Percentiles rank a stretch among this genome's conserved stretches.
These are phyloP conservation scores for Aspergillus avenaceus DNA, from an alignment of 495 filamentous ascomycete genomes.

Conservation along the genomic window DNA sequence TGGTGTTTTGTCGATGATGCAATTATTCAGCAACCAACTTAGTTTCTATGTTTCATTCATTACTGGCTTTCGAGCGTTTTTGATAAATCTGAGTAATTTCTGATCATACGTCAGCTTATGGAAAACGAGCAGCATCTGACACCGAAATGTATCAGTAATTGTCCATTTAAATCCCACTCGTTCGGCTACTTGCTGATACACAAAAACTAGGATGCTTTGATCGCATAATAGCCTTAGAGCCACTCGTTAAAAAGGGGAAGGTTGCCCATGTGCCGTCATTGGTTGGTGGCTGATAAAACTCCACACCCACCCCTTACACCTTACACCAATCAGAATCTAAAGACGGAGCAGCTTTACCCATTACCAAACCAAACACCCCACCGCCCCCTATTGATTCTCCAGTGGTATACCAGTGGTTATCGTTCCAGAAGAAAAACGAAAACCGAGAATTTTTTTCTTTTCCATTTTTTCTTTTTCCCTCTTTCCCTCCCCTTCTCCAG, in stretches of 20 bases:
- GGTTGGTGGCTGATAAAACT: not conserved
- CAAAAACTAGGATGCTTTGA: constrained; percentile 1
- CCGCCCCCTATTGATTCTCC: constrained; percentile 6
- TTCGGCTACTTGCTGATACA: not conserved
- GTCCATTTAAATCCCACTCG: too few species aligned
- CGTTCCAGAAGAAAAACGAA: constrained; percentile 10
- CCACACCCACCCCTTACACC: constrained; percentile 3
- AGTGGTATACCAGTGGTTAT: not conserved
- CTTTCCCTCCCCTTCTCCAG: constrained; percentile 3
- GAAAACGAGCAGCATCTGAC: not conserved
- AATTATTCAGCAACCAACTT: too few species aligned
- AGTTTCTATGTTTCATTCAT: not conserved
- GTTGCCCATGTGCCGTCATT: not conserved
- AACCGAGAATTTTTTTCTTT: not conserved
- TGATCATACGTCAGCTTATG: not conserved
- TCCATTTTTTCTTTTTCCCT: constrained; percentile 5
- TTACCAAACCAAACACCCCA: not conserved
- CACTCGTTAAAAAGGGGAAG: constrained; percentile 15
- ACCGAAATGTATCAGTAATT: not conserved
- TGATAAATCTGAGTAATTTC: not conserved
- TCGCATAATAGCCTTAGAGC: not conserved
- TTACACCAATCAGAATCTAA: constrained; percentile 1
- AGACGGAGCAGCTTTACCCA: not conserved
- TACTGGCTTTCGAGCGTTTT: not conserved
- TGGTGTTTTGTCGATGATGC: too few species aligned